A percentile compares a stretch with the other conserved stretches of the same genome.
Evolutionary conservation across 805 yeast species (phyloP).

Genomic region (Myxozyma neglecta): DNA sequence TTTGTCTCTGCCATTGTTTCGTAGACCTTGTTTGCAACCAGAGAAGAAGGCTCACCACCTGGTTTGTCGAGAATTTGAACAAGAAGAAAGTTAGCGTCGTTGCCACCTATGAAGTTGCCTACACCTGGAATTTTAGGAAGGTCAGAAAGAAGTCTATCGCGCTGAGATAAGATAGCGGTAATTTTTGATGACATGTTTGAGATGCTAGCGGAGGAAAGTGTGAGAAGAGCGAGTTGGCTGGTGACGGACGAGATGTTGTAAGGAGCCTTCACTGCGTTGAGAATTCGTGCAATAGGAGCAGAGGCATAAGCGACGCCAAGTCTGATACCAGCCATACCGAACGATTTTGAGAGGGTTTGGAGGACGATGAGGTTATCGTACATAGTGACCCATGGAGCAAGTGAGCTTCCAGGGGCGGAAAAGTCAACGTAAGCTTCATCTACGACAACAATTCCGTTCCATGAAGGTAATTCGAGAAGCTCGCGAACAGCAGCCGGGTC

Average conservation of each 20-base stretch:
- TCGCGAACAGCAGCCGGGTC: conserved; percentile 50
- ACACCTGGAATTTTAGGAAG: conserved; percentile 61
- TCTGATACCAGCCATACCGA: conserved; percentile 90
- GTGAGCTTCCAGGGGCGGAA: conserved; percentile 62
- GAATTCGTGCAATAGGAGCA: conserved; percentile 57
- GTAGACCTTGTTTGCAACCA: conserved; percentile 66
- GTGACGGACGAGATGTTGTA: conserved; percentile 87
- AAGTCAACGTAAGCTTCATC: conserved; percentile 98
- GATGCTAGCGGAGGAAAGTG: conserved; percentile 62
- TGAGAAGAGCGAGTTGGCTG: conserved; percentile 70
- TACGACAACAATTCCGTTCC: conserved; percentile 73
- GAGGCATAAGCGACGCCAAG: conserved; percentile 76
- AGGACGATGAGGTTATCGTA: conserved; percentile 81
- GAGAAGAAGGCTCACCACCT: conserved; percentile 64
- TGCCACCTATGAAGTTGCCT: conserved; percentile 74
- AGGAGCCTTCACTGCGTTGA: conserved; percentile 94
- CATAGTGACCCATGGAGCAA: conserved; percentile 74
- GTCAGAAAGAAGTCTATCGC: conserved; percentile 53
- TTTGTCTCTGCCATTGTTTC: conserved; percentile 66
- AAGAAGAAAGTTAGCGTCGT: conserved; percentile 85
- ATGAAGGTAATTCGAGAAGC: conserved; percentile 49
- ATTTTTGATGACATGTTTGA: conserved; percentile 59
- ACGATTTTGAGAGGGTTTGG: conserved; percentile 91
- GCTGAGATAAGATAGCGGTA: conserved; percentile 52
- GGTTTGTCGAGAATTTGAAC: conserved; percentile 63